A percentile compares a stretch with the other conserved stretches of the same genome.
Evolutionary conservation across 2,329 filamentous ascomycete genomes (phyloP).

Genomic region (Aspergillus phoenicis): DNA sequence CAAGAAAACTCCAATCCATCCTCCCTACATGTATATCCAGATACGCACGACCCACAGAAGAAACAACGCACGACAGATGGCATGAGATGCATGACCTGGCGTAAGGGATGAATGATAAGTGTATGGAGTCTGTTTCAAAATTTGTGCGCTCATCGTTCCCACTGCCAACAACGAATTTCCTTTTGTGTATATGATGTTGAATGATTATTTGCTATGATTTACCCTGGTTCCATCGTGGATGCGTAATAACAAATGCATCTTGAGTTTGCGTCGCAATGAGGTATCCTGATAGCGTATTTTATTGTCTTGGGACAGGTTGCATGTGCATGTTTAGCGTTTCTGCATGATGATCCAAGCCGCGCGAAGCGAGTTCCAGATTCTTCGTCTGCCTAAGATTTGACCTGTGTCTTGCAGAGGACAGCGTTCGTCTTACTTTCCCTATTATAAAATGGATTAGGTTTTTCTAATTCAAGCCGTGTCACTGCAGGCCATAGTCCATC

Average conservation of each 20-base stretch:
- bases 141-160: neutral
- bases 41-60: neutral
- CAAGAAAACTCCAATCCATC: neutral
- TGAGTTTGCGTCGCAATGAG: neutral
- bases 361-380: neutral
- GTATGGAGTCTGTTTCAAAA: neutral
- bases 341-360: neutral
- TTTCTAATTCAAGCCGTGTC: neutral
- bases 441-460: neutral
- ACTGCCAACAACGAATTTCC: conserved; percentile 5
- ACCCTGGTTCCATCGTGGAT: neutral
- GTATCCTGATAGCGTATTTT: neutral
- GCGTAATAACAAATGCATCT: neutral
- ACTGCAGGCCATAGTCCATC: neutral
- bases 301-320: neutral
- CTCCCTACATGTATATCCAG: neutral
- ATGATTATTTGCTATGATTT: conserved; percentile 3
- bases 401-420: conserved; percentile 2
- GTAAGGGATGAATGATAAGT: conserved; percentile 4
- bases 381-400: conserved; percentile 1
- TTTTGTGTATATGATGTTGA: conserved; percentile 2
- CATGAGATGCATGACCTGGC: conserved; percentile 8
- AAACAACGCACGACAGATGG: neutral
- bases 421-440: conserved; percentile 5
- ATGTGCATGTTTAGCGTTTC: conserved; percentile 1